A percentile compares a stretch with the other conserved stretches of the same genome.
These are phyloP conservation scores for Septoria linicola DNA, from an alignment of 2,329 filamentous ascomycete species.

Conservation along the genomic window DNA sequence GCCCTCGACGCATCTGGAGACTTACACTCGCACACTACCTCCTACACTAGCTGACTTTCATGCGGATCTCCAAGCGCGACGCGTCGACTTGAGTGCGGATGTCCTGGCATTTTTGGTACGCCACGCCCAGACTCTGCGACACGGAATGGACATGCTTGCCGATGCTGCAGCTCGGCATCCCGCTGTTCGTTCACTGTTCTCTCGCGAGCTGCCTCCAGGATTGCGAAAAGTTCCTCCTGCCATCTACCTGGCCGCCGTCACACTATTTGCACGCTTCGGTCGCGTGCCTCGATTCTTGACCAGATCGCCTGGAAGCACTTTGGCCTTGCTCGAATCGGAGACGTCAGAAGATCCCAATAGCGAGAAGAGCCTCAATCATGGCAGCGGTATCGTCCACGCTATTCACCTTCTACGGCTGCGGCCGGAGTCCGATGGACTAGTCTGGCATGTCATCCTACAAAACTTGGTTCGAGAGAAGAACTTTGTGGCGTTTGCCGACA, in stretches of 20 bases:
- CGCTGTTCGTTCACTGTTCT: constrained; percentile 14
- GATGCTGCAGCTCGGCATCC: constrained; percentile 16
- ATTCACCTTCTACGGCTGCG: constrained; percentile 29
- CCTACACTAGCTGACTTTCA: constrained; percentile 62
- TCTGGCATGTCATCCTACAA: constrained; percentile 32
- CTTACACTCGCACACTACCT: constrained; percentile 61
- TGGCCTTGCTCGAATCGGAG: background rate
- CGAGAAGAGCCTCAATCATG: constrained; percentile 3
- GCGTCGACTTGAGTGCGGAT: constrained; percentile 50
- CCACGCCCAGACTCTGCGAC: constrained; percentile 50
- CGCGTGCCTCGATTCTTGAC: background rate
- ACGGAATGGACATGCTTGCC: constrained; percentile 52
- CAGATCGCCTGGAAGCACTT: background rate
- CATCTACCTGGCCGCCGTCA: constrained; percentile 13
- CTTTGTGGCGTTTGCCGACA: constrained; percentile 3
- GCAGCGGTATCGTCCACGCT: constrained; percentile 29
- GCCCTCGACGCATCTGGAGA: constrained; percentile 62
- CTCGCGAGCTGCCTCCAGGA: background rate
- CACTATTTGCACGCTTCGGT: constrained; percentile 10
- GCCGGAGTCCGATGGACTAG: constrained; percentile 17
- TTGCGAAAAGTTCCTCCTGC: constrained; percentile 6
- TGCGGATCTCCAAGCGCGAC: constrained; percentile 54
- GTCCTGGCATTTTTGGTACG: constrained; percentile 59
- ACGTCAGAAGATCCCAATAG: constrained; percentile 7
- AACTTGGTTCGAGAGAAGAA: constrained; percentile 27